phyloP scores from a whole-genome alignment of 345 rosid genomes.

The Hypericum perforatum region DNA sequence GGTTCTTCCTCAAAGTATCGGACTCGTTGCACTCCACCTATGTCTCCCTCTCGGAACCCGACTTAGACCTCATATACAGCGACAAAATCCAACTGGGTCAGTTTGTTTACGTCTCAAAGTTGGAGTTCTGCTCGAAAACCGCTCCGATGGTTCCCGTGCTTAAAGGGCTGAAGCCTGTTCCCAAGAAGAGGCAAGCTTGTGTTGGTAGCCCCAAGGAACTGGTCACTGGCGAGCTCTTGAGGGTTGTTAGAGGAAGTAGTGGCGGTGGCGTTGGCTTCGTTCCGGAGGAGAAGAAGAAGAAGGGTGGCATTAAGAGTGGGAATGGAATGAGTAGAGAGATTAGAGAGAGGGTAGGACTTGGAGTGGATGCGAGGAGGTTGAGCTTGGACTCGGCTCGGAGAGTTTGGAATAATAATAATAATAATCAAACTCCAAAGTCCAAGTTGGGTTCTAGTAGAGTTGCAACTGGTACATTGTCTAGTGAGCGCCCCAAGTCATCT shows the following conservation, averaged over 20 bases:
- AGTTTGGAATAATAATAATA: conserved; percentile 31
- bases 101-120: conserved; percentile 32
- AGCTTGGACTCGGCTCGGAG: conserved; percentile 40
- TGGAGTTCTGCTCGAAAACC: conserved; percentile 15
- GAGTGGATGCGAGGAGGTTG: conserved; percentile 28
- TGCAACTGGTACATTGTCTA: conserved; percentile 4
- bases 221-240: neutral
- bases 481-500: too few relatives aligned
- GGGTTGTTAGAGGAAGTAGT: too few relatives aligned
- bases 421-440: conserved; percentile 18
- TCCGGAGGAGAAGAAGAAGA: too few relatives aligned
- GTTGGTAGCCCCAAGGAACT: conserved; percentile 41
- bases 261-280: too few relatives aligned
- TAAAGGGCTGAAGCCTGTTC: conserved; percentile 35
- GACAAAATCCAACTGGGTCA: conserved; percentile 44
- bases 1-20: conserved; percentile 46
- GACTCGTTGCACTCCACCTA: conserved; percentile 46
- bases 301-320: too few relatives aligned
- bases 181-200: conserved; percentile 32
- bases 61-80: conserved; percentile 33
- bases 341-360: conserved; percentile 7
- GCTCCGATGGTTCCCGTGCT: conserved; percentile 39
- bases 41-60: conserved; percentile 30
- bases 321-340: too few relatives aligned
- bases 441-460: neutral